phyloP scores from a whole-genome alignment of 1,284 basidiomycete genomes.

The Naganishia sp. region DNA sequence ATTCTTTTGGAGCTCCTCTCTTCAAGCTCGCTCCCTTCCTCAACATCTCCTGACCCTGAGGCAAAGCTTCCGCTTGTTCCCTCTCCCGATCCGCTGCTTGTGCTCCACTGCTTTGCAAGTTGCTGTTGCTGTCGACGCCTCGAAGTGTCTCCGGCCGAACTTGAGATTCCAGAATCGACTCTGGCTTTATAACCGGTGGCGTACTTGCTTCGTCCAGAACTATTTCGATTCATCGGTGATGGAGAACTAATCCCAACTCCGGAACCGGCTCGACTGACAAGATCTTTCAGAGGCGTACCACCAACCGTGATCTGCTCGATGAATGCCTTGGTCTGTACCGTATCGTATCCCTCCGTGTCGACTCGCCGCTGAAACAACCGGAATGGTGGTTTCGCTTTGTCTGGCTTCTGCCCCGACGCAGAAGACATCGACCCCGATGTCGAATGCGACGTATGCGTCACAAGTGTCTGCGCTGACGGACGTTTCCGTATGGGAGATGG shows the following conservation, averaged over 20 bases:
- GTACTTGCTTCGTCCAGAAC: not conserved
- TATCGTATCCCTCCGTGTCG: conserved; percentile 15
- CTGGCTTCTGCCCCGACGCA: not conserved
- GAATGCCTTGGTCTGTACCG: conserved; percentile 11
- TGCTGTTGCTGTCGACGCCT: not conserved
- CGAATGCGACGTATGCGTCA: conserved; percentile 18
- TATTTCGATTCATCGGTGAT: not conserved
- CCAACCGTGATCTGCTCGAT: conserved; percentile 13
- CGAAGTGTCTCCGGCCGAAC: not conserved
- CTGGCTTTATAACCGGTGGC: not conserved
- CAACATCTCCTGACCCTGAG: conserved; percentile 1
- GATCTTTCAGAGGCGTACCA: conserved; percentile 22
- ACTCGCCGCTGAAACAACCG: conserved; percentile 25
- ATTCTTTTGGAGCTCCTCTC: conserved; percentile 30
- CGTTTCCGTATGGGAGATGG: conserved; percentile 27
- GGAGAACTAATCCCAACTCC: conserved; percentile 6
- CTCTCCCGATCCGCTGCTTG: conserved; percentile 16
- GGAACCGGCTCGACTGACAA: conserved; percentile 3
- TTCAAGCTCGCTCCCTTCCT: conserved; percentile 24
- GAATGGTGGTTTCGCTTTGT: conserved; percentile 10
- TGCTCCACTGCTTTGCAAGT: conserved; percentile 25
- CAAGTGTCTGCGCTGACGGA: conserved; percentile 17
- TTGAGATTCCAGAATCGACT: conserved; percentile 9
- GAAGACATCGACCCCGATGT: not conserved
- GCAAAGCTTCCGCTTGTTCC: not conserved